A percentile compares a stretch with the other conserved stretches of the same genome.
Conservation (phyloP, 2,329 filamentous ascomycete genomes). For the Macrophomina pseudophaseolina region DNA sequence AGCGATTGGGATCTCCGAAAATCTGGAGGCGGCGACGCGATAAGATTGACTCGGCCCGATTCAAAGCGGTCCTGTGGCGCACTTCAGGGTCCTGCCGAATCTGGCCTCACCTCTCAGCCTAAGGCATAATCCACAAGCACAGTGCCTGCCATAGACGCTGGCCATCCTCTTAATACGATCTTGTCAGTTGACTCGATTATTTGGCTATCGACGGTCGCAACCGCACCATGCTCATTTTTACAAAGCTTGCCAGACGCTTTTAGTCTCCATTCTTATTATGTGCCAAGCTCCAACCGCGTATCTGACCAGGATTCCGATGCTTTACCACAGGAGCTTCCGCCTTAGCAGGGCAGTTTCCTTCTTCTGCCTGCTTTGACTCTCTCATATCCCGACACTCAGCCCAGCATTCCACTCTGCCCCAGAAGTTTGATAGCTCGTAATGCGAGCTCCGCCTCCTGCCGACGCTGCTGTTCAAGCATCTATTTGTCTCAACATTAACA, state of each 20-base stretch:
- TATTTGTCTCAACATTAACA: constrained; percentile 12
- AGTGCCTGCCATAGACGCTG: neutral
- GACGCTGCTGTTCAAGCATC: constrained; percentile 52
- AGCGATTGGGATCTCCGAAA: constrained; percentile 7
- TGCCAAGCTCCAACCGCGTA: neutral
- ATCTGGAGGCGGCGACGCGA: constrained; percentile 16
- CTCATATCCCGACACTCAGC: neutral
- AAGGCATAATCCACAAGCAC: too few species aligned
- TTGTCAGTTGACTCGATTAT: neutral
- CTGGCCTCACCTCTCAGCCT: neutral
- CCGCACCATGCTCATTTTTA: neutral
- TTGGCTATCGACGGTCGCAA: neutral
- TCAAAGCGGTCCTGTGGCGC: neutral
- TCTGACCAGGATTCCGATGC: neutral
- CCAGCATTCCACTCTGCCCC: constrained; percentile 42
- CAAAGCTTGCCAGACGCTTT: neutral
- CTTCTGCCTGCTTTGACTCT: neutral
- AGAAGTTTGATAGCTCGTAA: constrained; percentile 54
- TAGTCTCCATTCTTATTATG: neutral
- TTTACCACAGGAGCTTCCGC: neutral
- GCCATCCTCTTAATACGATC: neutral
- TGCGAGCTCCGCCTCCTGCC: constrained; percentile 48
- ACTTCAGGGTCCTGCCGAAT: constrained; percentile 2
- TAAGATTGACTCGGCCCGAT: constrained; percentile 17
- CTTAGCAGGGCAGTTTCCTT: neutral